Base-by-base conservation (phyloP, 1,284 basidiomycete species). In the Trametes polyzona region DNA sequence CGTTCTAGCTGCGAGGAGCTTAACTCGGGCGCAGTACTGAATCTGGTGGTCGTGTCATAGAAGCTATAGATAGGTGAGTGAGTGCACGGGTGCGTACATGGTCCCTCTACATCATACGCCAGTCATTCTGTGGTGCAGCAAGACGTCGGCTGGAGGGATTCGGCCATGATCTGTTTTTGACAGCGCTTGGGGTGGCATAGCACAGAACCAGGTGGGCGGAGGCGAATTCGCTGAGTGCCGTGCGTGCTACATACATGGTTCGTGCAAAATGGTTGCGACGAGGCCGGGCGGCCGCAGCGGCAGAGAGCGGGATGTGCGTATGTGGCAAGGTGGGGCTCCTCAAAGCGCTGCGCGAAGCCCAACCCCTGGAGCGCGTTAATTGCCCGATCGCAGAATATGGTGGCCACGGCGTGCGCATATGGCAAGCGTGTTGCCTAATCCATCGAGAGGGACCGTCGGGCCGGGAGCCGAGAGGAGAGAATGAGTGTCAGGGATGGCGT, bases 401-500 rank as follows among this genome's bases (percentile, higher is more conserved):
- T 50, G 57, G 41, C 51, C 33, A 21, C 11, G n/a, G 26, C 9
- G n/a, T 39, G 32, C 51, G 8, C 11, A 49, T 35, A 53, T 35
- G 54, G 58, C 40, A 60, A 43, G 42, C 8, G 21, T 17, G n/a
- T 29, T 60, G 41, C 58, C 46, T 33, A 23, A 44, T 37, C 2
- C 36, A 26, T 11, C 9, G n/a, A n/a, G 35, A 4, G 16, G 26
- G 3, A 10, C 8, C 24, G 8, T 7, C 57, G 57, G 57, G 16
- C 52, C 57, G 57, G 17, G 47, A n/a, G 24, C 29, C 47, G 47
- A 32, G 42, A 16, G 30, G 44, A 16, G 21, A 11, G 26, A 21
- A 41, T 27, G 57, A 21, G 50, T 41, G 58, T 61, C 52, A 61
- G 43, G 21, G 19, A 61, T 61, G 59, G 55, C 59, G 59, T 61